Evolutionary conservation across 208 protist species (phyloP).

Genomic region (Trypanosoma lewisi): DNA sequence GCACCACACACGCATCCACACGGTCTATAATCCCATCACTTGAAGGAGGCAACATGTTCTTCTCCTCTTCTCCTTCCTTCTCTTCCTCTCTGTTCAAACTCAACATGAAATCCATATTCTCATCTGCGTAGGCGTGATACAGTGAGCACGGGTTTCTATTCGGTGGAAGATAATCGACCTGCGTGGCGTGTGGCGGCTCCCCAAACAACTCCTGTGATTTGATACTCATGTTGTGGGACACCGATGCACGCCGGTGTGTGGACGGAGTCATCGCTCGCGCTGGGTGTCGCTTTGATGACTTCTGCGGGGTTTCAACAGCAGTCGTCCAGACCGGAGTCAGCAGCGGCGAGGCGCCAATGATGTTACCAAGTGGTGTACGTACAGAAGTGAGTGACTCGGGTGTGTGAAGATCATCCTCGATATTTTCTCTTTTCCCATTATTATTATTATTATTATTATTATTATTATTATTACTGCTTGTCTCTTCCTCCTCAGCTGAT

Average conservation of each 20-base stretch:
- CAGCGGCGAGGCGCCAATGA: conserved; percentile 2
- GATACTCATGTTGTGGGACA: conserved; percentile 15
- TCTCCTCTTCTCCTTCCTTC: neutral
- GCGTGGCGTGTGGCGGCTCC: neutral
- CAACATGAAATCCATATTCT: neutral
- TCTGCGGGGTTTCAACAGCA: conserved; percentile 43
- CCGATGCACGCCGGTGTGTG: conserved; percentile 11
- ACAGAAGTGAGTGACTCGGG: conserved; percentile 12
- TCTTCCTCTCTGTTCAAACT: neutral
- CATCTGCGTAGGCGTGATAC: conserved; percentile 24
- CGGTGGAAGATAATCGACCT: conserved; percentile 50
- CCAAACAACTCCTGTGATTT: conserved; percentile 12
- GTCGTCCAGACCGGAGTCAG: conserved; percentile 23
- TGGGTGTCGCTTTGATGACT: conserved; percentile 29
- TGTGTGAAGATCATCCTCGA: neutral
- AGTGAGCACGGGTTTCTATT: conserved; percentile 64
- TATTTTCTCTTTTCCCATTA: neutral
- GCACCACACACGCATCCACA: conserved; percentile 13
- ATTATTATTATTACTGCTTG: too few relatives aligned
- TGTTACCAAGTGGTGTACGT: conserved; percentile 38
- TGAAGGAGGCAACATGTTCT: neutral
- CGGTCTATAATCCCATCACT: neutral
- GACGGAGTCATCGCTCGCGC: conserved; percentile 12
- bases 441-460: too few relatives aligned
- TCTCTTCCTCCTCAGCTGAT: neutral